Evolutionary conservation across 768 basidiomycete species (phyloP).

Genomic region (Multifurca ochricompacta): DNA sequence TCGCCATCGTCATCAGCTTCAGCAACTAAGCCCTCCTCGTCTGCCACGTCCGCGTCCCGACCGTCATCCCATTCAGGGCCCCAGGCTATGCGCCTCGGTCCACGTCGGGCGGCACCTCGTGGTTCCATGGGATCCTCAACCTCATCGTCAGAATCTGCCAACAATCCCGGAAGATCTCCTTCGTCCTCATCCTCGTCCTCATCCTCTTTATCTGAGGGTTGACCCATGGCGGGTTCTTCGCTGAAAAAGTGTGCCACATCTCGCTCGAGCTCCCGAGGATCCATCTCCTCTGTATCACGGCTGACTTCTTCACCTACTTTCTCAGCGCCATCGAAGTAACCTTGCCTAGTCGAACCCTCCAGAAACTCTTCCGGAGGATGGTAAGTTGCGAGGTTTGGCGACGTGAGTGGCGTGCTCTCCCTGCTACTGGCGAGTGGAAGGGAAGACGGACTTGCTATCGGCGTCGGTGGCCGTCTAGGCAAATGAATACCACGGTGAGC

Average conservation of each 20-base stretch:
- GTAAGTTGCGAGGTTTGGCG: slow-evolving; percentile 33
- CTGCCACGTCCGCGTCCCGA: slow-evolving; percentile 7
- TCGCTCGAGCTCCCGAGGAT: not conserved
- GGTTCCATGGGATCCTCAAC: slow-evolving; percentile 31
- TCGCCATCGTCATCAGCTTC: slow-evolving; percentile 20
- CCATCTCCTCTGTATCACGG: slow-evolving; percentile 29
- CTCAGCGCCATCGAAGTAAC: slow-evolving; percentile 26
- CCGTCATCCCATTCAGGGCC: slow-evolving; percentile 18
- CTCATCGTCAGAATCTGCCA: slow-evolving; percentile 31
- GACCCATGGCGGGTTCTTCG: slow-evolving; percentile 13
- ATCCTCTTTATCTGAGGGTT: slow-evolving; percentile 29
- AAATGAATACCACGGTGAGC: not conserved
- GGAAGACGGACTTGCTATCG: slow-evolving; percentile 10
- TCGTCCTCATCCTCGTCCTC: slow-evolving; percentile 34
- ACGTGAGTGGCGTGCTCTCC: slow-evolving; percentile 26
- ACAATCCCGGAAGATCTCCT: slow-evolving; percentile 31
- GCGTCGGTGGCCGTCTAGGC: slow-evolving; percentile 23
- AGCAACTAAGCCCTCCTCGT: slow-evolving; percentile 9
- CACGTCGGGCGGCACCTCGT: slow-evolving; percentile 5
- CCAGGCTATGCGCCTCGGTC: slow-evolving; percentile 8
- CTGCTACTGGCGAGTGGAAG: slow-evolving; percentile 9
- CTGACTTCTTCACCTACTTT: slow-evolving; percentile 28
- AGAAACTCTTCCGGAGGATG: slow-evolving; percentile 34
- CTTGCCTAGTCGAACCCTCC: slow-evolving; percentile 17
- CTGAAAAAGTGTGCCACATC: slow-evolving; percentile 22